These are phyloP conservation scores for Nannizziopsis barbatae DNA, from an alignment of 2,329 filamentous ascomycete species.

Conservation along the genomic window DNA sequence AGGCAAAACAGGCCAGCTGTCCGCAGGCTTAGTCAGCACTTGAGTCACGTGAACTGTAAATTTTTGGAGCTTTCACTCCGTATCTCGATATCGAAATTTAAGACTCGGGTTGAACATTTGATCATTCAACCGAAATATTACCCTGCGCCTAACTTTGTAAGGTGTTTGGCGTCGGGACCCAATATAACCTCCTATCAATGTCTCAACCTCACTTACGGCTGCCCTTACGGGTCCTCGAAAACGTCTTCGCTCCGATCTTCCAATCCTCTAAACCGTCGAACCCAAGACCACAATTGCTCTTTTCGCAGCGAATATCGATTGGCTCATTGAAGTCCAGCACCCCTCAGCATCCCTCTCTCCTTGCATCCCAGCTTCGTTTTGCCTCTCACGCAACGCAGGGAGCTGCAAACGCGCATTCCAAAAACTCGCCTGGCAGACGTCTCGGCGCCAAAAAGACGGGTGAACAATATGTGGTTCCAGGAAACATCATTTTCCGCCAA, in stretches of 20 bases:
- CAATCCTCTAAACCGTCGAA: slow-evolving; percentile 12
- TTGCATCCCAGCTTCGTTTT: slow-evolving; percentile 43
- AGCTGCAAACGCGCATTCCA: slow-evolving; percentile 54
- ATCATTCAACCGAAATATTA: no score
- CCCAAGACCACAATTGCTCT: slow-evolving; percentile 14
- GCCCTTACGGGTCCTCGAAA: slow-evolving; percentile 31
- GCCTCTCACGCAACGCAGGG: slow-evolving; percentile 56
- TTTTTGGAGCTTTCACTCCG: no score
- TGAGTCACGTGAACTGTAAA: no score
- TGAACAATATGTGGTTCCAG: slow-evolving; percentile 86
- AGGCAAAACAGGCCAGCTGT: no score
- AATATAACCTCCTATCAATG: slow-evolving; percentile 22
- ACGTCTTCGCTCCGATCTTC: slow-evolving; percentile 25
- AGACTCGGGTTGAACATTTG: no score
- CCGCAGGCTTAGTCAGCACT: no score
- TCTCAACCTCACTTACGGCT: slow-evolving; percentile 34
- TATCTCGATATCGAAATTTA: no score
- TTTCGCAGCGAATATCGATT: slow-evolving; percentile 14
- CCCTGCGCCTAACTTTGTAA: no score
- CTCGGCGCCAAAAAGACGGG: slow-evolving; percentile 87
- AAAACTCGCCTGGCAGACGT: slow-evolving; percentile 68
- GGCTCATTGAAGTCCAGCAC: background rate
- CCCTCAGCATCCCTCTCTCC: slow-evolving; percentile 23
- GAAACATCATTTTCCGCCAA: slow-evolving; percentile 97
- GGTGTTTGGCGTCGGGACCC: slow-evolving; percentile 5